phyloP scores from a whole-genome alignment of 805 yeast species.

The Kluyveromyces dobzhanskii region DNA sequence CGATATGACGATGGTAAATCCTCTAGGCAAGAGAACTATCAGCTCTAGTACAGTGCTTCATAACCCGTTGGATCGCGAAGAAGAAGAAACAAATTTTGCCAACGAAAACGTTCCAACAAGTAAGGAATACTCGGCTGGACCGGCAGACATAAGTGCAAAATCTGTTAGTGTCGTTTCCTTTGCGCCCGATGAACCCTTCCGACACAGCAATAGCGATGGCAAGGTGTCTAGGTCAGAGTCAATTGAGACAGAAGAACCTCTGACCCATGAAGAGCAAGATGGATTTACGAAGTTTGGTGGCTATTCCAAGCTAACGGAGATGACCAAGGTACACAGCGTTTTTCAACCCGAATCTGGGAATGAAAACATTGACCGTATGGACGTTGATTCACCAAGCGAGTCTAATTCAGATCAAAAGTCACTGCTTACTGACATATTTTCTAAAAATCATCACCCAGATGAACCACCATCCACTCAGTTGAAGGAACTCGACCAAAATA shows the following conservation, averaged over 20 bases:
- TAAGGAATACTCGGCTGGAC: no score
- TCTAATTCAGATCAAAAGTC: not conserved
- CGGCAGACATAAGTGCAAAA: no score
- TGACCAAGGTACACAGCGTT: constrained; percentile 28
- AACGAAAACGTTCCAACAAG: no score
- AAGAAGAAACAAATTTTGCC: not conserved
- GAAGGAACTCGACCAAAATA: not conserved
- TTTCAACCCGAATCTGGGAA: constrained; percentile 16
- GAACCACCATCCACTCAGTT: not conserved
- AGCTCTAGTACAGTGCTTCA: constrained; percentile 21
- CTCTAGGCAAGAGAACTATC: constrained; percentile 12
- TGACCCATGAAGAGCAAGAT: not conserved
- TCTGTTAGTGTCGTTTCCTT: no score
- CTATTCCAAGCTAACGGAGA: constrained; percentile 19
- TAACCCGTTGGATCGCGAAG: constrained; percentile 8
- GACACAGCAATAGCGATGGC: no score
- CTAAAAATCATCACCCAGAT: not conserved
- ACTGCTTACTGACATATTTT: constrained; percentile 1
- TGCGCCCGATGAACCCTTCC: no score
- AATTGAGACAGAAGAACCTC: no score
- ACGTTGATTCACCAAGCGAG: constrained; percentile 15
- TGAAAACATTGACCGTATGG: constrained; percentile 9
- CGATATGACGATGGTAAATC: constrained; percentile 31
- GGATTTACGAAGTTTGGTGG: constrained; percentile 10
- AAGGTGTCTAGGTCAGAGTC: no score